Evolutionary conservation across 2,329 filamentous ascomycete species (phyloP).

Genomic region (Cladophialophora yegresii): DNA sequence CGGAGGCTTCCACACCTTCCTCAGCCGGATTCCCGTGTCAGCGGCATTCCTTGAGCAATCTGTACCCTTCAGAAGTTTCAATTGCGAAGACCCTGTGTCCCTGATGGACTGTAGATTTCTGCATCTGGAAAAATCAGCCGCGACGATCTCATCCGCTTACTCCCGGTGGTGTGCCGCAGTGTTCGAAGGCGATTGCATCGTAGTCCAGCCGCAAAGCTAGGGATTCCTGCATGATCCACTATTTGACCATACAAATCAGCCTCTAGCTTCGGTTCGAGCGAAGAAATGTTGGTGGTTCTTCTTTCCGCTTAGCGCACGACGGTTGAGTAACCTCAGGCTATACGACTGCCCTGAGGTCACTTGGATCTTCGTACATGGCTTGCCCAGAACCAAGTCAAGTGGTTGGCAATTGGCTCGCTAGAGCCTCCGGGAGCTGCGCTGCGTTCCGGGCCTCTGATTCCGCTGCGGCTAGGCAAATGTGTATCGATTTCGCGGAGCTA

Average conservation of each 20-base stretch:
- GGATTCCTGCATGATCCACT: neutral
- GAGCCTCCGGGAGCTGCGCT: neutral
- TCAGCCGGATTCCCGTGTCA: neutral
- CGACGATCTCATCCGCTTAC: neutral
- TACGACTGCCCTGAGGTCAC: neutral
- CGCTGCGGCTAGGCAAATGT: neutral
- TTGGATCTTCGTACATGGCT: neutral
- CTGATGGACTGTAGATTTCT: neutral
- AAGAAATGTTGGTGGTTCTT: neutral
- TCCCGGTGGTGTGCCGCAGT: neutral
- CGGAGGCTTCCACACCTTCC: neutral
- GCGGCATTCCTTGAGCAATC: neutral
- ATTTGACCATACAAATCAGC: neutral
- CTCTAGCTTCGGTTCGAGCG: neutral
- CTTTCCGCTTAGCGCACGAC: neutral
- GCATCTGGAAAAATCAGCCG: conserved; percentile 1
- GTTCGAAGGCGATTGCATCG: neutral
- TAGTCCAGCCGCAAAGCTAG: neutral
- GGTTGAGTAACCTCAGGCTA: neutral
- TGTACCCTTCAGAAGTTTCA: neutral
- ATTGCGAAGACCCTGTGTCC: neutral
- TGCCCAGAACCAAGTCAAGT: neutral
- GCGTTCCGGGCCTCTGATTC: neutral
- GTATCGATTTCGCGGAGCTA: neutral
- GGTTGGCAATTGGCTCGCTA: neutral